Percentiles rank a stretch among this genome's conserved stretches.
Conservation (phyloP, 345 rosid species). For the Pistacia atlantica region DNA sequence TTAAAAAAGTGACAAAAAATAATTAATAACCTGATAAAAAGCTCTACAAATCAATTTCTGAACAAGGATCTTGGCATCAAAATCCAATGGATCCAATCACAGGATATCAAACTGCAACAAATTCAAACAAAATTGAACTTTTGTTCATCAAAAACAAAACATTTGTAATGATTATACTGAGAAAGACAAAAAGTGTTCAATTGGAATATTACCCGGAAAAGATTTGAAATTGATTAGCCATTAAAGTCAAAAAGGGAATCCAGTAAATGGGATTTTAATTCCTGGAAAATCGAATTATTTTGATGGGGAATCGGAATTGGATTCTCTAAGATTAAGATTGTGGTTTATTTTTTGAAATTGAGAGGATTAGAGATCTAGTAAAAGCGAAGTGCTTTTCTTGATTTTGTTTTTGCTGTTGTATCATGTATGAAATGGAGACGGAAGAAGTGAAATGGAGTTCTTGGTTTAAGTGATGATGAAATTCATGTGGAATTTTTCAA, state of each 20-base stretch:
- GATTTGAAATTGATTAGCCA: slow-evolving; percentile 33
- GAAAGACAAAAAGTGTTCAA: slow-evolving; percentile 9
- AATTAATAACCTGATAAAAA: slow-evolving; percentile 34
- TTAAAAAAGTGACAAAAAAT: background rate
- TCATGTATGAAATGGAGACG: background rate
- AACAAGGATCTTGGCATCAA: slow-evolving; percentile 21
- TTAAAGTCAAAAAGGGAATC: slow-evolving; percentile 15
- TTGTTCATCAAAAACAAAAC: background rate
- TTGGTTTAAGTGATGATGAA: background rate
- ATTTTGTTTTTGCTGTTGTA: background rate
- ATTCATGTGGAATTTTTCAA: background rate
- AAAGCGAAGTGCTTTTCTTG: background rate
- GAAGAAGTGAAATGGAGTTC: background rate
- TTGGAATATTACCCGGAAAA: slow-evolving; percentile 34
- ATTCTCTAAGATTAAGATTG: slow-evolving; percentile 11
- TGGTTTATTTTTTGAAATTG: background rate
- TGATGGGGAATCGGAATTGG: slow-evolving; percentile 20
- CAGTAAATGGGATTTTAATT: background rate
- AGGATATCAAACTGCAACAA: slow-evolving; percentile 28
- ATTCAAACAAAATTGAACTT: slow-evolving; percentile 4
- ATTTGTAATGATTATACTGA: background rate
- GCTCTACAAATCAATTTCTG: slow-evolving; percentile 16
- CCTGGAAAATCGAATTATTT: too few species aligned
- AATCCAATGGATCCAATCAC: slow-evolving; percentile 37
- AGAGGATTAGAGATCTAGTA: background rate